Base-by-base conservation (phyloP, 805 yeast genomes). In the Wickerhamomyces strasburgensis region DNA sequence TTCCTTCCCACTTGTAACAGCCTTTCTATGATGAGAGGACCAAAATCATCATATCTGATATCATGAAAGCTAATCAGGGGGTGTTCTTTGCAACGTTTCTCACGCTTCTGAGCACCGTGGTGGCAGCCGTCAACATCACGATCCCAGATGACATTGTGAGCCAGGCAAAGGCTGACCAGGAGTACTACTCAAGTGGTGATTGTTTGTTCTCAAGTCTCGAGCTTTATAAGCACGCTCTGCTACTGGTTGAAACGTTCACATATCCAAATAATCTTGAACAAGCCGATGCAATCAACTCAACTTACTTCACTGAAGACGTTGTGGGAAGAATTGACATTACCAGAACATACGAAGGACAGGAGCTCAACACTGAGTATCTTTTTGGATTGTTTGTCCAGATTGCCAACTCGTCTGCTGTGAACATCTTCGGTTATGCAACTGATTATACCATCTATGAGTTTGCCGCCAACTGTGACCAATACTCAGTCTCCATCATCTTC, bases 121-220 rank as follows among this genome's bases (percentile, higher is more conserved):
- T 14, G 11, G 19, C 19, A 15, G 14, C 19, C 11, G 19, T 15
- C 34, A 16, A 6, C 13, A 17, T 34, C 14, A 18, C 19, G 11
- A 40, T 40, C 16, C 43, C 96, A 5, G 18, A 29, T 4, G 10
- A 15, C 7, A 58, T 40, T 31, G 16, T 11, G 19, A 25, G 18
- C 5, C 24, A 17, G 14, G 35, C 35, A 3, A 14, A 30, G 17
- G 16, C 4, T 3, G 15, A 33, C n/a, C 9, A 15, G 11, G 15
- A 6, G 3, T 10, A 19, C 29, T 33, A 30, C 28, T 3, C 14
- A 23, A 6, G 17, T 6, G 16, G 16, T 9, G 14, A 27, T 11
- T 36, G 34, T 14, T 29, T 21, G 15, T 42, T 29, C 29, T 10
- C 40, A n/a, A 44, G 26, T 6, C 17, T 19, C 19, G 35, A 41